These are phyloP conservation scores for Termitomyces sp. DNA, from an alignment of 768 basidiomycete species.

Conservation along the genomic window DNA sequence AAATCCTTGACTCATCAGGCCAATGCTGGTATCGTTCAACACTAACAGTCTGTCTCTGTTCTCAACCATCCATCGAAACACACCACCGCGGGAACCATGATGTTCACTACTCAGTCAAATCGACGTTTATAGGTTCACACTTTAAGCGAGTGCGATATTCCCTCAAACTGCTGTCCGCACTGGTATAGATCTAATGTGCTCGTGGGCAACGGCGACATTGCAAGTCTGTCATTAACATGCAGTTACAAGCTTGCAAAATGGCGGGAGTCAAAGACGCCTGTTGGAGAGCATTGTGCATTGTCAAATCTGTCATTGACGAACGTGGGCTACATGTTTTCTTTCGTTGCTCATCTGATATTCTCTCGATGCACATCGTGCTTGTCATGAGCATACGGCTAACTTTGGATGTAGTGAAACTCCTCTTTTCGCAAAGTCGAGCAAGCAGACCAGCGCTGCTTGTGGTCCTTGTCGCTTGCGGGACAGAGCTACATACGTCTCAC, in stretches of 20 bases:
- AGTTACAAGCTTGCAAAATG: constrained; percentile 2
- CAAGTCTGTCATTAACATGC: background rate
- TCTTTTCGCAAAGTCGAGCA: constrained; percentile 55
- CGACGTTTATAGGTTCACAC: too few relatives aligned
- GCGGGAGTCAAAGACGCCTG: constrained; percentile 39
- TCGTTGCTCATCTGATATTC: constrained; percentile 11
- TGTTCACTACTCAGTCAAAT: too few relatives aligned
- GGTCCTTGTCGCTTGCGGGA: constrained; percentile 9
- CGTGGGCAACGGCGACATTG: background rate
- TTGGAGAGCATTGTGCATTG: constrained; percentile 82
- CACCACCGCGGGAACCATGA: too few relatives aligned
- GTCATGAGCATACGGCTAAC: constrained; percentile 78
- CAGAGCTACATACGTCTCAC: constrained; percentile 5
- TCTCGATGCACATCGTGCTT: constrained; percentile 76
- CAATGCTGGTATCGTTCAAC: too few relatives aligned
- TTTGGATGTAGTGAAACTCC: constrained; percentile 82
- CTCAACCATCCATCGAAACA: too few relatives aligned
- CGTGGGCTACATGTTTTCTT: constrained; percentile 35
- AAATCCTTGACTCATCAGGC: too few relatives aligned
- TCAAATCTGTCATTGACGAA: constrained; percentile 78
- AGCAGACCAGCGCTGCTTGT: constrained; percentile 6
- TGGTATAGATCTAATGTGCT: background rate
- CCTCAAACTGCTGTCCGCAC: too few relatives aligned
- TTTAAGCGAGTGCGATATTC: too few relatives aligned
- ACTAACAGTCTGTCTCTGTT: too few relatives aligned